Percentiles rank a stretch among this genome's conserved stretches.
Conservation (phyloP, 768 basidiomycete genomes). For the Boletus speciosus region DNA sequence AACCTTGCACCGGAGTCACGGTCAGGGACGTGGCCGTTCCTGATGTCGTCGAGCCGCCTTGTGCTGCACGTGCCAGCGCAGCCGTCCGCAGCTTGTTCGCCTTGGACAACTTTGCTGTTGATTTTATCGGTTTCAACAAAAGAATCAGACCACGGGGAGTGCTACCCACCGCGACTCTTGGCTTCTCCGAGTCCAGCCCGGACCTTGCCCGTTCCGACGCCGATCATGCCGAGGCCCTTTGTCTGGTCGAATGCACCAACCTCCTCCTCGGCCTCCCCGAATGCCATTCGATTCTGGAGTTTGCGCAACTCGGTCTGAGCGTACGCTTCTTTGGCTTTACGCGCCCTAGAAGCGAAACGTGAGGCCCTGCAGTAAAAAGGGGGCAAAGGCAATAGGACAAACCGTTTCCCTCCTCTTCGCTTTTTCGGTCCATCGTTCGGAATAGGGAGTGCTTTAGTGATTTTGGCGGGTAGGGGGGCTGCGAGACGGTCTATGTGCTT, state of each 20-base stretch:
- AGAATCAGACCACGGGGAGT: not conserved
- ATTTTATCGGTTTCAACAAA: conserved; percentile 1
- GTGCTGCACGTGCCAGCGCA: conserved; percentile 73
- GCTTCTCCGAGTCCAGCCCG: conserved; percentile 84
- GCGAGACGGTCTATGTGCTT: conserved; percentile 88
- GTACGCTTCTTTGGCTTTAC: conserved; percentile 98
- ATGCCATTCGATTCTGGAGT: conserved; percentile 93
- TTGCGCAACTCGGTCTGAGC: conserved; percentile 96
- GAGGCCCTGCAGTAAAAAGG: not conserved
- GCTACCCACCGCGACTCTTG: conserved; percentile 77
- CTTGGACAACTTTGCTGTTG: conserved; percentile 90
- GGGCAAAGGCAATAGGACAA: conserved; percentile 17
- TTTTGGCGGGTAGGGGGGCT: conserved; percentile 91
- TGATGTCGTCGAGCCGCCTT: conserved; percentile 49
- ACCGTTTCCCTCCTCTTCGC: conserved; percentile 93
- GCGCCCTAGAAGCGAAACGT: conserved; percentile 53
- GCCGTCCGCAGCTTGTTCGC: conserved; percentile 88
- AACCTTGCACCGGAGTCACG: conserved; percentile 95
- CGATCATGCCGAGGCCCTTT: conserved; percentile 98
- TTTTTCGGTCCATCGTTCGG: conserved; percentile 97
- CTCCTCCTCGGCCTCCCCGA: conserved; percentile 94
- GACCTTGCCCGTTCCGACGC: conserved; percentile 81
- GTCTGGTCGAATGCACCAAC: conserved; percentile 96
- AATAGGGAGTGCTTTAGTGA: conserved; percentile 87
- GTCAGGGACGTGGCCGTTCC: conserved; percentile 90